Evolutionary conservation across 192 early-diverging fungal genomes (phyloP).

Genomic region (Dispira parvispora): DNA sequence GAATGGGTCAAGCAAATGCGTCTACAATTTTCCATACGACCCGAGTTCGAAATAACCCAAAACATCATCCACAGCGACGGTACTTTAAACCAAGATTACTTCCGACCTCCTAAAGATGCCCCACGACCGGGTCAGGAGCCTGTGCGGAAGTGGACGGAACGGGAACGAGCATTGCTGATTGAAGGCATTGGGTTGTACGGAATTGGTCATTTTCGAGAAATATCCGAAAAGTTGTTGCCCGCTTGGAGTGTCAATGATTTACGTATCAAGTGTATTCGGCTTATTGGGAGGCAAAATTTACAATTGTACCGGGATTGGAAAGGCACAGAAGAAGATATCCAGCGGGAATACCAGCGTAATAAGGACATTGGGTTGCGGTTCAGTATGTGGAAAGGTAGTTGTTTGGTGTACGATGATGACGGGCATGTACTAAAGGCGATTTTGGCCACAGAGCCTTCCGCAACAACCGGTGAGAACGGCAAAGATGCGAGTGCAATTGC

Average conservation of each 20-base stretch:
- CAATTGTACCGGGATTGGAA: constrained; percentile 78
- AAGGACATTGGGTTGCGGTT: constrained; percentile 60
- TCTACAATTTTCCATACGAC: constrained; percentile 62
- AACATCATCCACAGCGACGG: constrained; percentile 70
- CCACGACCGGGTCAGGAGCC: constrained; percentile 29
- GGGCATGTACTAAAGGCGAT: constrained; percentile 48
- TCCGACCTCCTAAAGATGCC: constrained; percentile 45
- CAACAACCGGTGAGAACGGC: constrained; percentile 4
- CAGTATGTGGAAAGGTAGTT: constrained; percentile 63
- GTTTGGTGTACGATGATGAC: constrained; percentile 69
- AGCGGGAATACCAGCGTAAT: constrained; percentile 58
- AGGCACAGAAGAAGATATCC: constrained; percentile 48
- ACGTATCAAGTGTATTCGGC: constrained; percentile 63
- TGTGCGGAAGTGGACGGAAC: constrained; percentile 66
- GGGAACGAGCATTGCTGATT: constrained; percentile 53
- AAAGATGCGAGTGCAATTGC: constrained; percentile 2
- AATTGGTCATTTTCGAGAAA: constrained; percentile 78
- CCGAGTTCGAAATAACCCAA: constrained; percentile 72
- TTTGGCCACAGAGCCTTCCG: constrained; percentile 11
- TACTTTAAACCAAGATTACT: constrained; percentile 72
- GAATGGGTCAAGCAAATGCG: constrained; percentile 68
- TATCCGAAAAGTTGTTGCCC: constrained; percentile 55
- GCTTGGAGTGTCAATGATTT: constrained; percentile 67
- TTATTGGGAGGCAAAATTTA: constrained; percentile 75
- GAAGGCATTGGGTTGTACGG: constrained; percentile 68